Evolutionary conservation across 1,284 basidiomycete species (phyloP), one percentile per base, ranked within the genome.

Genomic region (Ceratobasidium sp.): DNA sequence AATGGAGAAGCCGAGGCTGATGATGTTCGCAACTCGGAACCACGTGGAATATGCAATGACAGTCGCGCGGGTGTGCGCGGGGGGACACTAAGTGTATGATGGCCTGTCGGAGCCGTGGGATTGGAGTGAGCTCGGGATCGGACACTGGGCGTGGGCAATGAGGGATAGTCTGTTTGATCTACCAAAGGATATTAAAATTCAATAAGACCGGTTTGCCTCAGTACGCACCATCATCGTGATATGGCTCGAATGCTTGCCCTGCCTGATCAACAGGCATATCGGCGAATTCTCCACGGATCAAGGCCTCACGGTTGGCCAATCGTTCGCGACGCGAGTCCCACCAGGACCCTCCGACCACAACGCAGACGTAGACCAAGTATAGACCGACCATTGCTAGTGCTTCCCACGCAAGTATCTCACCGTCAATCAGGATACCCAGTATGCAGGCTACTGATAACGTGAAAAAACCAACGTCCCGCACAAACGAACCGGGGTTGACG

Each of bases 391-490:
- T 85, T 1, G 81, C 71, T 1, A 82, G 82, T 0, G 93, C 88
- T 76, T 99, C 96, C 82, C 84, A 86, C 9, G 84, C 78, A 25
- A 82, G 81, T 41, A 99, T 87, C 50, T 81, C 77, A 2, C 89
- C 88, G 75, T 99, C 95, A 76, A 83, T 85, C 1, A 98, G 82
- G 59, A 93, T 93, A 27, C 82, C 76, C 19, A 98, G 82, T 1
- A 95, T 82, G 13, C 92, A 74, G 7, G 81, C 73, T 42, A 98
- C 87, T 0, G 95, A 91, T 2, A 85, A 74, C 11, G 91, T 88
- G 79, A 98, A 98, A 82, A 98, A 98, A 19, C 91, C 87, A 30
- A 95, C 90, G 77, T 99, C 97, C 39, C 97, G 88, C 14, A 97
- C 79, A 78, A 99, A 98, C 0, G 92, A 88, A 42, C 83, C 82